These are phyloP conservation scores for Chaetomiaceae sp. DNA, from an alignment of 2,329 filamentous ascomycete species.

Conservation along the genomic window DNA sequence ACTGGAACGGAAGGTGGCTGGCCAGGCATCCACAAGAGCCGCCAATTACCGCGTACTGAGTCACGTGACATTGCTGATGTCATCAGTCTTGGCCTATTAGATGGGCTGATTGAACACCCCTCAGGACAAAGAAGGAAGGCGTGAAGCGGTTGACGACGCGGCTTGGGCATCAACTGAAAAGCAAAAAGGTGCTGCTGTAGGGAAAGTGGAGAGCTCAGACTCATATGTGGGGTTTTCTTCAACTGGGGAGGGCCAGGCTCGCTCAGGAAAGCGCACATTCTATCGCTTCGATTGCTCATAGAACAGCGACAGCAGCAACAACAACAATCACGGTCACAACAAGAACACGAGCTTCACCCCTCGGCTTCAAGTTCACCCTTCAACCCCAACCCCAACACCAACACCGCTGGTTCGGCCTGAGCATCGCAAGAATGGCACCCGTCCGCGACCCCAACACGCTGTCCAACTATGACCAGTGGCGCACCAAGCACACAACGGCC, in stretches of 20 bases:
- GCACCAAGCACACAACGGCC: constrained; percentile 76
- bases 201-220: constrained; percentile 12
- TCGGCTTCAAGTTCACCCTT: constrained; percentile 1
- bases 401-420: constrained; percentile 22
- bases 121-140: constrained; percentile 24
- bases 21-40: too few relatives aligned
- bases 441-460: constrained; percentile 81
- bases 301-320: constrained; percentile 8
- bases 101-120: constrained; percentile 2
- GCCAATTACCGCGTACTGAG: background rate
- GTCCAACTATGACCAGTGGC: constrained; percentile 86
- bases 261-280: constrained; percentile 20
- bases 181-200: background rate
- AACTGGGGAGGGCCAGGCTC: constrained; percentile 19
- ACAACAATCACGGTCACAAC: background rate
- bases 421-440: constrained; percentile 26
- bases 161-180: constrained; percentile 11
- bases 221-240: constrained; percentile 27
- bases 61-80: constrained; percentile 15
- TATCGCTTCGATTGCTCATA: constrained; percentile 16
- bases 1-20: background rate
- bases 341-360: constrained; percentile 13
- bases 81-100: constrained; percentile 18
- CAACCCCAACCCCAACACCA: too few relatives aligned
- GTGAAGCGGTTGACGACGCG: constrained; percentile 14